A percentile compares a stretch with the other conserved stretches of the same genome.
These are phyloP conservation scores for Coffea humblotiana DNA, from an alignment of 305 asterid genomes.

Conservation along the genomic window DNA sequence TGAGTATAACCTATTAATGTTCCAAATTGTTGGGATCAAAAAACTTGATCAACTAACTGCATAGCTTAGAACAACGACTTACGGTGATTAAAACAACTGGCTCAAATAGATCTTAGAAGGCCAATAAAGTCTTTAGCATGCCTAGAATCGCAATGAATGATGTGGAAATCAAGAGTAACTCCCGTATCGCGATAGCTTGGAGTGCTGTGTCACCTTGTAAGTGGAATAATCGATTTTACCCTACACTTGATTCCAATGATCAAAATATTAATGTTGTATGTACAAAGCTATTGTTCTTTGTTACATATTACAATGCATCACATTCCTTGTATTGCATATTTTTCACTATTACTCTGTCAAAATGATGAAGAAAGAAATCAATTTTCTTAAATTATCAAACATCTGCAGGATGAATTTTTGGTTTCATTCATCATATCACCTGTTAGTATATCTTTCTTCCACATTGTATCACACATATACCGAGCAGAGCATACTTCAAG, in stretches of 20 bases:
- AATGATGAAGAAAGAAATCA: background rate
- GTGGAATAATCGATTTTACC: too few species aligned
- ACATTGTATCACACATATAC: background rate
- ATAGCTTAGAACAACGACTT: too few species aligned
- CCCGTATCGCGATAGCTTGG: background rate
- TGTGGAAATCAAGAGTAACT: background rate
- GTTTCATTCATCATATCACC: background rate
- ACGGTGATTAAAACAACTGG: too few species aligned
- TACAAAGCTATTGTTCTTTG: too few species aligned
- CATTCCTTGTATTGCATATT: background rate
- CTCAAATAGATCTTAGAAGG: background rate
- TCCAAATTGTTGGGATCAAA: too few species aligned
- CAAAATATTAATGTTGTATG: background rate
- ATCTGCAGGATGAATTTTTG: background rate
- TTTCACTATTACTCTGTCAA: background rate
- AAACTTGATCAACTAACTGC: too few species aligned
- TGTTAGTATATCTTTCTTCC: too few species aligned
- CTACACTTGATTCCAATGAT: background rate
- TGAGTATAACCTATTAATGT: too few species aligned
- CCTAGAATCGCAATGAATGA: background rate
- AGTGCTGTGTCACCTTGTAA: background rate
- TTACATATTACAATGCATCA: background rate
- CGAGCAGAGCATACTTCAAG: background rate
- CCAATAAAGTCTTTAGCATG: background rate
- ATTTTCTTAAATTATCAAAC: background rate